Conservation (phyloP, 805 yeast genomes). For the Nakazawaea ernobii region DNA sequence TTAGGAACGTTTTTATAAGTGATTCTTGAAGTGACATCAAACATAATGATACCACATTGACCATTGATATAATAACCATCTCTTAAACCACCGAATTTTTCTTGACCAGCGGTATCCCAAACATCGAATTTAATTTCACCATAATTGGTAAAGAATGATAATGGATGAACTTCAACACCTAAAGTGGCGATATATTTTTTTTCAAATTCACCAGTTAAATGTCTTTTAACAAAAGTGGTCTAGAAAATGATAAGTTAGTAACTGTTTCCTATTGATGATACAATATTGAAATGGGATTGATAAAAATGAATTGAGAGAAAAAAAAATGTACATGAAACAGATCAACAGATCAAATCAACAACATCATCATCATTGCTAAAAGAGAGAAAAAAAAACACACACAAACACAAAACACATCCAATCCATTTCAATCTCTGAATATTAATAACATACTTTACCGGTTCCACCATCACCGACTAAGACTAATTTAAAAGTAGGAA, state of each 20-base stretch:
- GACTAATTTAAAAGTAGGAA: slow-evolving; percentile 97
- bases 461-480: slow-evolving; percentile 99
- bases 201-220: slow-evolving; percentile 98
- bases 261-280: neutral
- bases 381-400: too few relatives aligned
- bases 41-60: slow-evolving; percentile 99
- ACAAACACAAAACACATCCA: neutral
- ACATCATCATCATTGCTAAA: neutral
- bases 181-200: slow-evolving; percentile 98
- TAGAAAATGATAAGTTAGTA: slow-evolving; percentile 16
- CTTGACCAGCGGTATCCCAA: slow-evolving; percentile 99
- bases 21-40: slow-evolving; percentile 98
- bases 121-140: slow-evolving; percentile 99
- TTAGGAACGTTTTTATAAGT: slow-evolving; percentile 99
- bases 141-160: slow-evolving; percentile 94
- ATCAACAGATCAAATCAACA: neutral
- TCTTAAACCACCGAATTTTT: slow-evolving; percentile 98
- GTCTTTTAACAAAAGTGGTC: slow-evolving; percentile 99
- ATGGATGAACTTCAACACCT: slow-evolving; percentile 99
- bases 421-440: neutral
- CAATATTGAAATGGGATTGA: neutral
- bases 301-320: neutral
- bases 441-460: slow-evolving; percentile 65
- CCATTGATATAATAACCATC: slow-evolving; percentile 99
- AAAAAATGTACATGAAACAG: too few relatives aligned